phyloP scores from a whole-genome alignment of 2,329 filamentous ascomycete species.

The Pseudogymnoascus sp. region DNA sequence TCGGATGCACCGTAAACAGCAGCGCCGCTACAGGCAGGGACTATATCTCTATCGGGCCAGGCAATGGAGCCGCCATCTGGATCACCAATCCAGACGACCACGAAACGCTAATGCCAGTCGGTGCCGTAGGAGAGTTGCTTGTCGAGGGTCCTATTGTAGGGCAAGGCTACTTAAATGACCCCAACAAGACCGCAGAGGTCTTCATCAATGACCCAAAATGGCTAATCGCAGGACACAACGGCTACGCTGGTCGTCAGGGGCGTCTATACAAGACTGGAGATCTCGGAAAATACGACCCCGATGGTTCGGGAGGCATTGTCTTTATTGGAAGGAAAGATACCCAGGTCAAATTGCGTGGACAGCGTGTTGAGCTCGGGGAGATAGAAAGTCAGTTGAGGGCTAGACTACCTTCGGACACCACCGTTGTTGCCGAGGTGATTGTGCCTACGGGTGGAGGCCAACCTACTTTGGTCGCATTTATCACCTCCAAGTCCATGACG shows the following conservation, averaged over 20 bases:
- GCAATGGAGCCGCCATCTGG: slow-evolving; percentile 30
- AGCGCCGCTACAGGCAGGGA: slow-evolving; percentile 15
- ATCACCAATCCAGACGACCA: slow-evolving; percentile 28
- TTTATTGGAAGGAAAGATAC: slow-evolving; percentile 60
- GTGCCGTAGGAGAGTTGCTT: slow-evolving; percentile 26
- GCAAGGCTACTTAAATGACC: slow-evolving; percentile 54
- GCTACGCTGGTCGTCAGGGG: slow-evolving; percentile 34
- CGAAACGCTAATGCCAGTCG: slow-evolving; percentile 22
- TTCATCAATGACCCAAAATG: slow-evolving; percentile 54
- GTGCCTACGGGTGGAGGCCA: slow-evolving; percentile 25
- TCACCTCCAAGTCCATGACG: slow-evolving; percentile 21
- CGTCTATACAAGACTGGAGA: slow-evolving; percentile 57
- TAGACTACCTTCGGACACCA: slow-evolving; percentile 32
- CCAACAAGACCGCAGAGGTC: slow-evolving; percentile 48
- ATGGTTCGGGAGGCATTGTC: slow-evolving; percentile 44
- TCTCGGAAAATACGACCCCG: slow-evolving; percentile 47
- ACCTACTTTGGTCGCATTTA: slow-evolving; percentile 32
- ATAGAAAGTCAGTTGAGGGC: slow-evolving; percentile 39
- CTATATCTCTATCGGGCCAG: slow-evolving; percentile 12
- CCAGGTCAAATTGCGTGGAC: slow-evolving; percentile 63
- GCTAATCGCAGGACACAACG: slow-evolving; percentile 37
- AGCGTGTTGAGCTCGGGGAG: slow-evolving; percentile 54
- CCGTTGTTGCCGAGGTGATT: slow-evolving; percentile 32
- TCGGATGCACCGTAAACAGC: slow-evolving; percentile 18
- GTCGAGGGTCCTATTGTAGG: slow-evolving; percentile 51